A percentile compares a stretch with the other conserved stretches of the same genome.
Conservation (phyloP, 371 early-diverging fungal species). For the Basidiobolus heterosporus region DNA sequence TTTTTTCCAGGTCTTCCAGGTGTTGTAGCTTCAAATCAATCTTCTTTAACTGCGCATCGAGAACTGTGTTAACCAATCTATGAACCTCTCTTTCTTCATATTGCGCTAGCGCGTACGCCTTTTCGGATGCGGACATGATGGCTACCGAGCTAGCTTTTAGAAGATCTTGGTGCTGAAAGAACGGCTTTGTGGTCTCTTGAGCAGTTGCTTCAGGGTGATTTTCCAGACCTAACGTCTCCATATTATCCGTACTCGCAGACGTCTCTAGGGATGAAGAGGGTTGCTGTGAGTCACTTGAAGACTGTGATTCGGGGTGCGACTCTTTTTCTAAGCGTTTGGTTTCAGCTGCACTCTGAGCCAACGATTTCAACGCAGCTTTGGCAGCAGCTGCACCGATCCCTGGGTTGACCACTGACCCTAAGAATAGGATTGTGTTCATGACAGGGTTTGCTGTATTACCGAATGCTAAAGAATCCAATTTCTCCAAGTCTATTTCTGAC, state of each 20-base stretch:
- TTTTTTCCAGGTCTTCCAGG: slow-evolving; percentile 76
- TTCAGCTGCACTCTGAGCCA: slow-evolving; percentile 6
- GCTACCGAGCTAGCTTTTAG: slow-evolving; percentile 45
- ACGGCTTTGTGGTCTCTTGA: slow-evolving; percentile 30
- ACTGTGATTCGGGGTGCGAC: slow-evolving; percentile 1
- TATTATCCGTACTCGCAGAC: slow-evolving; percentile 1
- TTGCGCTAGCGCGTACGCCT: slow-evolving; percentile 40
- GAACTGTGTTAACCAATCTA: slow-evolving; percentile 50
- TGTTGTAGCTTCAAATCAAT: slow-evolving; percentile 78
- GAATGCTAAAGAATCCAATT: slow-evolving; percentile 49
- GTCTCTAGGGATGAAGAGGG: not conserved
- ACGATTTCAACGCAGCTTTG: slow-evolving; percentile 36
- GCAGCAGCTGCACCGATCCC: slow-evolving; percentile 81
- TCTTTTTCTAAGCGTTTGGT: not conserved
- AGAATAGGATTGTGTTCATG: slow-evolving; percentile 84
- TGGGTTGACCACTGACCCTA: slow-evolving; percentile 83
- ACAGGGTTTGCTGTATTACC: slow-evolving; percentile 88
- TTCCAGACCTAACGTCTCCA: slow-evolving; percentile 3
- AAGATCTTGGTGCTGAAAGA: slow-evolving; percentile 23
- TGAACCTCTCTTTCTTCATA: slow-evolving; percentile 70
- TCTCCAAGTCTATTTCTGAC: slow-evolving; percentile 31
- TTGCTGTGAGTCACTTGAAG: not conserved
- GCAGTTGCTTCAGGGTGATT: not conserved
- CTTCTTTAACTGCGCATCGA: slow-evolving; percentile 72
- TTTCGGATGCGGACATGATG: slow-evolving; percentile 44